phyloP scores from a whole-genome alignment of 2,329 filamentous ascomycete genomes.

The Paraphoma chrysanthemicola region DNA sequence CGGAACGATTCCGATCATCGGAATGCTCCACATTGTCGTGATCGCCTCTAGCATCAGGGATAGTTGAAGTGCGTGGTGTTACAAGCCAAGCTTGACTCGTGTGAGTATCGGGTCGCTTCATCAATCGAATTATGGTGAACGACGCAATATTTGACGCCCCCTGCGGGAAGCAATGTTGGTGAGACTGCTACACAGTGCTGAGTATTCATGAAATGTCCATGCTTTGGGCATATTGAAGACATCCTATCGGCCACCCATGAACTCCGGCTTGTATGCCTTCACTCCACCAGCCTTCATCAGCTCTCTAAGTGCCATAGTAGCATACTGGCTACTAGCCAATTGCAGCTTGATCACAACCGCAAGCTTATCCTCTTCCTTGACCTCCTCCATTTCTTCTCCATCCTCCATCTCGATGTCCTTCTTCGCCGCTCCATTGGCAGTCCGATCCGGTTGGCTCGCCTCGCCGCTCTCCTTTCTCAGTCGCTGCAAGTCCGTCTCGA shows the following conservation, averaged over 20 bases:
- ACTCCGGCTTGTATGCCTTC: constrained; percentile 68
- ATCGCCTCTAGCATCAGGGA: neutral
- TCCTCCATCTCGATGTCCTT: constrained; percentile 28
- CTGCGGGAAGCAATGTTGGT: no score
- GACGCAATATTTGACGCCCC: no score
- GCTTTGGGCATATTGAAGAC: no score
- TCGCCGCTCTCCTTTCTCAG: constrained; percentile 54
- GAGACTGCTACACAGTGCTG: no score
- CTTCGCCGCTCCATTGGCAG: constrained; percentile 58
- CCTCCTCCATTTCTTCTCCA: constrained; percentile 30
- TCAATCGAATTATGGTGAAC: no score
- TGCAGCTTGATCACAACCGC: constrained; percentile 77
- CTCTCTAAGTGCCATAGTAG: constrained; percentile 82
- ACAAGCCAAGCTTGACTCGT: neutral
- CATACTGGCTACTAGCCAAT: constrained; percentile 80
- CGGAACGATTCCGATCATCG: constrained; percentile 23
- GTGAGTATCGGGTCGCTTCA: no score
- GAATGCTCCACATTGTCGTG: neutral
- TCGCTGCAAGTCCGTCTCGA: constrained; percentile 83
- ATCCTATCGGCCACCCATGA: constrained; percentile 55
- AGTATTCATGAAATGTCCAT: no score
- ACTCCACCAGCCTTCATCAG: constrained; percentile 73
- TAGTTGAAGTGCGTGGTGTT: neutral
- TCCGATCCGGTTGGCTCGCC: constrained; percentile 32
- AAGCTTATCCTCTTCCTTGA: constrained; percentile 57